phyloP scores from a whole-genome alignment of 2,329 filamentous ascomycete species.

The Pestalotiopsis sp. region DNA sequence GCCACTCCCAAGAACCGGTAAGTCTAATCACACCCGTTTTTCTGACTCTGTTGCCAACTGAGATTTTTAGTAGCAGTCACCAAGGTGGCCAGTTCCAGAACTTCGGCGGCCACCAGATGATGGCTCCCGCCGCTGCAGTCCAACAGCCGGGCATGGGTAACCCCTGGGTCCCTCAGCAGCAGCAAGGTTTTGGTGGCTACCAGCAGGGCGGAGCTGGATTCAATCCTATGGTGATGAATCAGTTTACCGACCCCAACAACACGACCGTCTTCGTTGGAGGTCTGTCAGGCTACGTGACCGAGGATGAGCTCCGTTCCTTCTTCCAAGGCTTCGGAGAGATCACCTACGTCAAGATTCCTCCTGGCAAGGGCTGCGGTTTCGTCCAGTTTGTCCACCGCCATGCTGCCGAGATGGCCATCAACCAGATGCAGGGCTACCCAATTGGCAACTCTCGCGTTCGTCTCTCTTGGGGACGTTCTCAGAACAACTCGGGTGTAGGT shows the following conservation, averaged over 20 bases:
- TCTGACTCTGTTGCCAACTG: neutral
- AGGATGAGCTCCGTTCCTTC: constrained; percentile 99
- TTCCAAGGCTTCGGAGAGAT: constrained; percentile 99
- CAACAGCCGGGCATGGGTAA: constrained; percentile 44
- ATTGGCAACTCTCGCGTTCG: constrained; percentile 98
- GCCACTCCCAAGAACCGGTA: constrained; percentile 93
- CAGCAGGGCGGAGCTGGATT: constrained; percentile 43
- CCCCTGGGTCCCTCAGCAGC: constrained; percentile 42
- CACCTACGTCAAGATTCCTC: constrained; percentile 99
- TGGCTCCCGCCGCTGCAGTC: constrained; percentile 39
- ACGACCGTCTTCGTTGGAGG: constrained; percentile 98
- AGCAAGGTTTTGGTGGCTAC: constrained; percentile 38
- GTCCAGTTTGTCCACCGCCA: constrained; percentile 99
- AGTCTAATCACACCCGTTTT: constrained; percentile 19
- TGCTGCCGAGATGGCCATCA: constrained; percentile 99
- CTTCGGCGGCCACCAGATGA: constrained; percentile 40
- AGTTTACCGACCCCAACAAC: constrained; percentile 99
- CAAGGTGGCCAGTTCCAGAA: constrained; percentile 41
- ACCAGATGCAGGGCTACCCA: constrained; percentile 99
- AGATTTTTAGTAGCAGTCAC: constrained; percentile 34
- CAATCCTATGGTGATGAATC: constrained; percentile 77
- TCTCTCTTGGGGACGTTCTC: constrained; percentile 94
- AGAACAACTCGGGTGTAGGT: constrained; percentile 98
- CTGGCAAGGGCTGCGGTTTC: constrained; percentile 98
- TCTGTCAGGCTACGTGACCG: constrained; percentile 95